Evolutionary conservation across 2,329 filamentous ascomycete species (phyloP), one percentile per base, ranked within the genome.

Genomic region (Tolypocladium guangdongense): DNA sequence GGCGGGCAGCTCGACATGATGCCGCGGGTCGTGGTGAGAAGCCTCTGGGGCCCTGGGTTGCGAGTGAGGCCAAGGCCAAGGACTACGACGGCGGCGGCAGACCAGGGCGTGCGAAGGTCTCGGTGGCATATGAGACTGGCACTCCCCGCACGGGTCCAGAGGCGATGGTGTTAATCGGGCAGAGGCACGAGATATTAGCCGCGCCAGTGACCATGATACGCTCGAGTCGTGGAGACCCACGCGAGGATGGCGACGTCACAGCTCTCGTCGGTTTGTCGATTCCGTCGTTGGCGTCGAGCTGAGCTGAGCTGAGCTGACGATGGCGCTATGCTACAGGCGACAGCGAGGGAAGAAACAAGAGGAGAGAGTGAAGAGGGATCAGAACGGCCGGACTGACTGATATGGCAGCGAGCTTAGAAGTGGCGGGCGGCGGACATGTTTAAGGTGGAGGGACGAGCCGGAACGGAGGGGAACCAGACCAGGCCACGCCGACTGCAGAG

Each of bases 1-100:
- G 58, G 59, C 56, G 58, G 63, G 57, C 62, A 61, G 58, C 60
- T 60, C 45, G 64, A 62, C 66, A 68, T 69, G 59, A 24, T 37
- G 33, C 8, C n/a, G 14, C 16, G 33, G 35, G 37, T 27, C n/a
- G 5, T 43, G 27, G 16, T 11, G 43, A 46, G 3, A 20, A 33
- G 43, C 18, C 43, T 20, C 27, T 33, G 24, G 43, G 16, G 20
- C 32, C 16, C 43, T 18, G 27, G 7, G n/a, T 32, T 46, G 43
- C 43, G 11, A 7, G 39, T 8, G 39, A 43, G 39, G 39, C 24
- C 39, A 43, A 43, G 39, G 39, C 24, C 39, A 43, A 41, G 3
- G 38, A 22, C 38, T 22, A 41, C 38, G 20, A 24, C n/a, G n/a
- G 38, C 38, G 38, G 20, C 38, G 7, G 38, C 38, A 22, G 14